phyloP scores from a whole-genome alignment of 2,329 filamentous ascomycete species.

The Pestalotiopsis sp. region DNA sequence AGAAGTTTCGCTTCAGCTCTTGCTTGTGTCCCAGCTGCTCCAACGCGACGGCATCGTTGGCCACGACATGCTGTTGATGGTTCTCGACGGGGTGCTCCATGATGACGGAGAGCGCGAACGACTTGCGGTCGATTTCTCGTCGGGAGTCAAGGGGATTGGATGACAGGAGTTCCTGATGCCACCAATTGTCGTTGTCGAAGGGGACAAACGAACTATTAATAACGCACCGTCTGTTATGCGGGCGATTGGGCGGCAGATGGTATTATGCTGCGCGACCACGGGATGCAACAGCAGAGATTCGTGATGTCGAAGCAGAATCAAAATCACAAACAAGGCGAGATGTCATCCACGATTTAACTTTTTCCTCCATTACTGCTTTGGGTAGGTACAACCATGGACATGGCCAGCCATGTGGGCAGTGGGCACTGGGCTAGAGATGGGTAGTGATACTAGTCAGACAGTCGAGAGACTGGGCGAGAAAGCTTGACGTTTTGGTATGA shows the following conservation, averaged over 20 bases:
- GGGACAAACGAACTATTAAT: not conserved
- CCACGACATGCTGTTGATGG: slow-evolving; percentile 12
- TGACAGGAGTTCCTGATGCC: not conserved
- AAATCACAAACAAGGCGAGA: not conserved
- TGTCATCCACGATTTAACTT: slow-evolving; percentile 10
- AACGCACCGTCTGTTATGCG: not conserved
- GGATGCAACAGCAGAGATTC: not conserved
- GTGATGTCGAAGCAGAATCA: not conserved
- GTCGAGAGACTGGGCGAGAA: slow-evolving; percentile 6
- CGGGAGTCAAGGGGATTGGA: not conserved
- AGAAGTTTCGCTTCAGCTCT: slow-evolving; percentile 53
- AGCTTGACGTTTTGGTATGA: slow-evolving; percentile 12
- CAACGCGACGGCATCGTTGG: slow-evolving; percentile 39
- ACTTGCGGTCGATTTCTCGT: not conserved
- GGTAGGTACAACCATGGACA: slow-evolving; percentile 12
- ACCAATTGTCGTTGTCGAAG: not conserved
- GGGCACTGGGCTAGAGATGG: not conserved
- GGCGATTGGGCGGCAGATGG: not conserved
- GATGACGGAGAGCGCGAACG: not conserved
- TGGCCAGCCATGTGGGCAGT: slow-evolving; percentile 1
- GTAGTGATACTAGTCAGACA: slow-evolving; percentile 11
- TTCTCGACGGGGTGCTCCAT: slow-evolving; percentile 17
- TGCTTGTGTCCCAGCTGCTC: slow-evolving; percentile 50
- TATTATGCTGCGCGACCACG: not conserved
- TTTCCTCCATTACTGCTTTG: slow-evolving; percentile 6